Conservation (phyloP, 2,329 filamentous ascomycete species). For the Penicillium rolfsii region DNA sequence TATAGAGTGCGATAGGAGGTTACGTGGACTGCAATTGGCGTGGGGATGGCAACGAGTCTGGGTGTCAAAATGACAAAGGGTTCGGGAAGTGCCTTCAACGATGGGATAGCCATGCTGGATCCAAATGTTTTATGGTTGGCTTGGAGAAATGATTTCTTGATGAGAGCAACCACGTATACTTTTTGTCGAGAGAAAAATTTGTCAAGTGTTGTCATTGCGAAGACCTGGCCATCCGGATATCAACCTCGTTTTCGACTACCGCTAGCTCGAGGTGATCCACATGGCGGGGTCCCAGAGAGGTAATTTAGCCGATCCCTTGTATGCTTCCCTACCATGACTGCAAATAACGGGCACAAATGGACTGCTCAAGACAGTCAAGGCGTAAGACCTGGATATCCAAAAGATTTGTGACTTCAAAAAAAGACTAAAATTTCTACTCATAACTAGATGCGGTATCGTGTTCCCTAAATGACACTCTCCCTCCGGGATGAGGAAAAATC, state of each 20-base stretch:
- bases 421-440: too few relatives aligned
- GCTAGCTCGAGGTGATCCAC: background rate
- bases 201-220: background rate
- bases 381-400: too few relatives aligned
- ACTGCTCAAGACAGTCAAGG: too few relatives aligned
- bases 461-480: too few relatives aligned
- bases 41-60: conserved; percentile 25
- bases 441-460: too few relatives aligned
- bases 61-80: conserved; percentile 25
- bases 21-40: conserved; percentile 20
- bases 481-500: background rate
- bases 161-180: background rate
- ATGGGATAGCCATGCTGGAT: background rate
- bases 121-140: background rate
- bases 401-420: too few relatives aligned
- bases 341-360: too few relatives aligned
- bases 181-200: background rate
- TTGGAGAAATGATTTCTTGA: background rate
- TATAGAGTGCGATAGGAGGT: conserved; percentile 25
- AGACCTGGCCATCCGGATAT: background rate
- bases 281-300: background rate
- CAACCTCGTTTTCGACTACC: background rate
- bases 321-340: too few relatives aligned
- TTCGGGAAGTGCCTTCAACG: background rate
- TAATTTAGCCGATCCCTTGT: background rate